Conservation (phyloP, 441 rosid genomes). For the Syzygium syzygioides region DNA sequence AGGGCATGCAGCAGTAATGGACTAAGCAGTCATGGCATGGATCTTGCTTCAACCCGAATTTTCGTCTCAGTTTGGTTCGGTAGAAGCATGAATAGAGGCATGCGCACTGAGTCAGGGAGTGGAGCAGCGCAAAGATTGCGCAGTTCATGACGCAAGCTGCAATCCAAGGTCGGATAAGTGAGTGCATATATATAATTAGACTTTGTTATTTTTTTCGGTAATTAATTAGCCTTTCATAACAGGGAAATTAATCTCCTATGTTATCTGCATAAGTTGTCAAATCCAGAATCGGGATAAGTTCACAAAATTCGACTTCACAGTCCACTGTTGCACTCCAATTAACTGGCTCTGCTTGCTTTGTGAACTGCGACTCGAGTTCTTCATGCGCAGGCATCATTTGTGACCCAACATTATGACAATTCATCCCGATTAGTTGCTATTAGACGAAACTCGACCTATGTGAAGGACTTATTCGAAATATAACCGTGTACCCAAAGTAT, state of each 20-base stretch:
- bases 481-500: background rate
- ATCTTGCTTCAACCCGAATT: constrained; percentile 37
- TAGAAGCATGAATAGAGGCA: constrained; percentile 51
- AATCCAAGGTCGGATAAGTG: background rate
- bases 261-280: background rate
- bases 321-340: background rate
- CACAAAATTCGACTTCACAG: background rate
- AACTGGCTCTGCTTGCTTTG: background rate
- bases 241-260: background rate
- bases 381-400: background rate
- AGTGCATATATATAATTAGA: background rate
- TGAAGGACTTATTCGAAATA: background rate
- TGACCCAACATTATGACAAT: background rate
- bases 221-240: background rate
- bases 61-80: constrained; percentile 43
- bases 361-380: background rate
- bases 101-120: constrained; percentile 29
- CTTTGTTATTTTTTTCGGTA: background rate
- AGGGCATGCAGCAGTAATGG: constrained; percentile 42
- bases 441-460: background rate
- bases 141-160: constrained; percentile 32
- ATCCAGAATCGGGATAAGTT: background rate
- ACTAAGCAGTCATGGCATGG: constrained; percentile 38
- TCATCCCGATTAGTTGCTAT: background rate
- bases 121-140: constrained; percentile 29